Base-by-base conservation (phyloP, 148 eudicot genomes). In the Mesembryanthemum crystallinum region DNA sequence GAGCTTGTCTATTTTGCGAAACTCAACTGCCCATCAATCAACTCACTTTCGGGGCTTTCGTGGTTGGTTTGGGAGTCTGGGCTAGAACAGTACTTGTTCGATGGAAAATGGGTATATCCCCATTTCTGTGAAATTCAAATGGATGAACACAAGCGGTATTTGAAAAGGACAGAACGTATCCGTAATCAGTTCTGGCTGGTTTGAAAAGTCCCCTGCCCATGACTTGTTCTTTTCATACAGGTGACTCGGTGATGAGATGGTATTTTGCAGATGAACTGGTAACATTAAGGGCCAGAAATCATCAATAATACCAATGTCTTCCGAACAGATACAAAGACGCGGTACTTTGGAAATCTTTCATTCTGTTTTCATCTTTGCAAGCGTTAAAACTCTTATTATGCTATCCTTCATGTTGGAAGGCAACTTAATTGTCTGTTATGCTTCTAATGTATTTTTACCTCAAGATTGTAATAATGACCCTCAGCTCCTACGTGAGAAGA, bases 381-480 rank as follows among this genome's bases (percentile, higher is more conserved):
- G 39, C 32, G 27, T 54, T 52, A 29, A 17, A 55, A 55, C 23
- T n/a, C n/a, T n/a, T 65, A 39, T 55, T 32, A 55, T 59, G 59
- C 30, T 45, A n/a, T 33, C n/a, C 30, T 66, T 66, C 73, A 2
- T 27, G 12, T 28, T 57, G 58, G 73, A 43, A 23, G 29, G 60
- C 32, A 33, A 45, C 39, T 51, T 14, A 64, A 51, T 45, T 52
- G 25, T 15, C 58, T 39, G 15, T 32, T 62, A 18, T 32, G 18
- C n/a, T n/a, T n/a, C 23, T 47, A 20, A 29, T 72, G 72, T 64
- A 72, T 65, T 57, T 67, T 73, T 43, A 32, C 23, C 52, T 54
- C 45, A 17, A 43, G 21, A 32, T 28, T 78, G 81, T 72, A 79
- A 79, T 79, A 79, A 79, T 58, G 52, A n/a, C 45, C 72, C 8